Percentiles rank a stretch among this genome's conserved stretches.
phyloP scores from a whole-genome alignment of 805 yeast species.

The Wickerhamiella occidentalis region DNA sequence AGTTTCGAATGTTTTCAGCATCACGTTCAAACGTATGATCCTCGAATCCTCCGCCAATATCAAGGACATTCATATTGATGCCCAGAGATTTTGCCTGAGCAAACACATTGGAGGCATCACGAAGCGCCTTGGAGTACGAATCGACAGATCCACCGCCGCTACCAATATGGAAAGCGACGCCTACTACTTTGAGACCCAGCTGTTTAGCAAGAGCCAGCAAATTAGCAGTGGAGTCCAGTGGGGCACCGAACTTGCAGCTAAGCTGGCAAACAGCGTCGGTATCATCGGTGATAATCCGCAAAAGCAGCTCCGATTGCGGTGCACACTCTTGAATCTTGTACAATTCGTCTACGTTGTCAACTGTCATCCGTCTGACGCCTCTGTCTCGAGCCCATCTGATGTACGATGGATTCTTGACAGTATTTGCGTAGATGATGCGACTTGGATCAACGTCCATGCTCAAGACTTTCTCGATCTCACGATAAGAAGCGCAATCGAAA shows the following conservation, averaged over 20 bases:
- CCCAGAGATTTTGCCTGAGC: slow-evolving; percentile 42
- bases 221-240: slow-evolving; percentile 38
- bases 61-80: slow-evolving; percentile 44
- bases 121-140: slow-evolving; percentile 39
- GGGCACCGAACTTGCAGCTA: slow-evolving; percentile 82
- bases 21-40: slow-evolving; percentile 46
- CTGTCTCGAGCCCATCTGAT: slow-evolving; percentile 52
- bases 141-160: slow-evolving; percentile 62
- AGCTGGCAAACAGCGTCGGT: slow-evolving; percentile 74
- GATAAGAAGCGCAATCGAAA: slow-evolving; percentile 88
- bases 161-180: slow-evolving; percentile 93
- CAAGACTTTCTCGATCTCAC: slow-evolving; percentile 62
- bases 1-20: slow-evolving; percentile 42
- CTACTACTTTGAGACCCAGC: slow-evolving; percentile 53
- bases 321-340: slow-evolving; percentile 55
- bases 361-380: slow-evolving; percentile 63
- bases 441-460: slow-evolving; percentile 49
- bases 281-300: slow-evolving; percentile 85
- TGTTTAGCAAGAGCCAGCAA: slow-evolving; percentile 51
- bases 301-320: slow-evolving; percentile 56
- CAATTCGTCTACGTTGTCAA: slow-evolving; percentile 79
- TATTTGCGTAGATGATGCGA: slow-evolving; percentile 80
- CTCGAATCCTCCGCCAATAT: slow-evolving; percentile 89
- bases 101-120: slow-evolving; percentile 57
- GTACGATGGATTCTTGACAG: slow-evolving; percentile 80